Base-by-base conservation (phyloP, 139 green algal species). In the Ulvella scutata region DNA sequence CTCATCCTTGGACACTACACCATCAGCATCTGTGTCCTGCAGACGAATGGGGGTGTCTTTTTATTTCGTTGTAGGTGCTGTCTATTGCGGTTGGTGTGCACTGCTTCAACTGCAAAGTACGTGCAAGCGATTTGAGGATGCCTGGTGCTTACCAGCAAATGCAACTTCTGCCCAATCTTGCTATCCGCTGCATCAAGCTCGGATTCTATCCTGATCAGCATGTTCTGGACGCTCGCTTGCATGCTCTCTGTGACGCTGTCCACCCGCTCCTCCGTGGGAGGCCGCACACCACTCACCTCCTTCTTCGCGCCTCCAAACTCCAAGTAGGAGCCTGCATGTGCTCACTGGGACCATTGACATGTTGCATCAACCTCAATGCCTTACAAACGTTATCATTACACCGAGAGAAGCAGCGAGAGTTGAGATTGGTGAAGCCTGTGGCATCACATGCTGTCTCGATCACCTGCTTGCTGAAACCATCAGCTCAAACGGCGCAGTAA, bases 151-250 rank as follows among this genome's bases (percentile, higher is more conserved):
- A n/a, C 51, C 0, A 67, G 51, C n/a, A 67, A n/a, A 26, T 67
- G 51, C 51, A 67, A 3, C 51, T 67, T 67, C 51, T 67, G n/a
- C 0, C 51, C 51, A 26, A 67, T 67, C 51, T 67, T n/a, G 13
- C n/a, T 36, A 26, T 67, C 51, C 0, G 51, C 51, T 0, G n/a
- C n/a, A 26, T 67, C 51, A 29, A 67, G 51, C 51, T 67, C 51
- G 51, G n/a, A n/a, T 26, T 67, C 51, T n/a, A 67, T 67, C n/a
- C 51, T n/a, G 51, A 67, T 67, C n/a, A 67, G 51, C 51, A 67
- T 67, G 51, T 67, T 26, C n/a, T 26, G 31, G 1, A 67, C 51
- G 51, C 51, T 67, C 13, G 7, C 33, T 0, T n/a, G 33, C 51
- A 67, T 26, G 13, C 13, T 34, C 51, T 26, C 51, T 26, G 51